Percentiles rank a stretch among this genome's conserved stretches.
Evolutionary conservation across 2,329 filamentous ascomycete species (phyloP).

Genomic region (Bipolaris gigantea): DNA sequence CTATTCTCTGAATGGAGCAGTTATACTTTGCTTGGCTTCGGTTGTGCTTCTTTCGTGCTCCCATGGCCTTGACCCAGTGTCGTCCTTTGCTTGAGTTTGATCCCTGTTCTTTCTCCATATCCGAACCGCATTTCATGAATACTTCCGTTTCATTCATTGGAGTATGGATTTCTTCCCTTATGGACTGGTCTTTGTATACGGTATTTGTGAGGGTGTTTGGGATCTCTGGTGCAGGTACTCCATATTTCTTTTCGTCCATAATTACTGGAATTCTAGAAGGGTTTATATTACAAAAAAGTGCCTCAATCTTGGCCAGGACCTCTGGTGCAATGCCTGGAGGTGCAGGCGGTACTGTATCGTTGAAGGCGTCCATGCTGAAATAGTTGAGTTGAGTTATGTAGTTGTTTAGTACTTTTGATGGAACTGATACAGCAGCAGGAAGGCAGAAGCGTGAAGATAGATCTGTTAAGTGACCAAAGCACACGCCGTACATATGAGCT

Average conservation of each 20-base stretch:
- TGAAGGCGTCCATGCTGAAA: too few species aligned
- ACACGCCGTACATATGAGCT: not conserved
- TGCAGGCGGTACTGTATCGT: too few species aligned
- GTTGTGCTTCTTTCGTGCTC: not conserved
- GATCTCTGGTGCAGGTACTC: not conserved
- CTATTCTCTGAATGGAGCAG: not conserved
- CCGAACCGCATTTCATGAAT: not conserved
- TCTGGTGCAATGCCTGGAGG: not conserved
- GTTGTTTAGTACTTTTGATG: too few species aligned
- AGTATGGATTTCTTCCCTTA: not conserved
- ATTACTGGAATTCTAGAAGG: too few species aligned
- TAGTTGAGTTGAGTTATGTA: too few species aligned
- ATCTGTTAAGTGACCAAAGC: too few species aligned
- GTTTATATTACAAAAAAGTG: not conserved
- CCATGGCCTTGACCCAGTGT: not conserved
- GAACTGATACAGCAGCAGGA: not conserved
- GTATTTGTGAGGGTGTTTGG: not conserved
- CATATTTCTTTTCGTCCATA: not conserved
- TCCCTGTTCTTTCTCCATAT: not conserved
- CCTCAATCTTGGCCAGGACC: rapidly evolving
- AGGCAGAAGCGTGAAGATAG: not conserved
- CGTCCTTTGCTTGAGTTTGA: not conserved
- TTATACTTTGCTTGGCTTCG: too few species aligned
- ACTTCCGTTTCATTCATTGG: not conserved
- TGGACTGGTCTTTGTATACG: not conserved